Conservation (phyloP, 2,329 filamentous ascomycete genomes). For the Trichophyton mentagrophytes region DNA sequence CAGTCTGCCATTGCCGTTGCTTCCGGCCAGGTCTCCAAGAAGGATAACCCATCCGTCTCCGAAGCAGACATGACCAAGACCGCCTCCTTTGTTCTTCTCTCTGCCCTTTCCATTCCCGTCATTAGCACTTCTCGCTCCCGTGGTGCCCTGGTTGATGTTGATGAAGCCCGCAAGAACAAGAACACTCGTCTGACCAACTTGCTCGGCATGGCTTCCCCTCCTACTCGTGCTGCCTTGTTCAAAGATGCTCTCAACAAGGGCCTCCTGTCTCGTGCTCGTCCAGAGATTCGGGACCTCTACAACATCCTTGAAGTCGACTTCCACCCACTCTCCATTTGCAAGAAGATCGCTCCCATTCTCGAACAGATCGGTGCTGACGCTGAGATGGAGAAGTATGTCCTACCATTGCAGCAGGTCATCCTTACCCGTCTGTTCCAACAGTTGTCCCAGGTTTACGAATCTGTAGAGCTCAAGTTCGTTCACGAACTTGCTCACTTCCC, state of each 20-base stretch:
- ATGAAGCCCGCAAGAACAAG: constrained; percentile 97
- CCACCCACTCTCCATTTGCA: constrained; percentile 95
- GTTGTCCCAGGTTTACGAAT: constrained; percentile 96
- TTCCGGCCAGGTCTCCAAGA: constrained; percentile 76
- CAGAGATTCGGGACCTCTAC: constrained; percentile 94
- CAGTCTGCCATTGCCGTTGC: constrained; percentile 76
- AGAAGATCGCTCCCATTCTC: constrained; percentile 95
- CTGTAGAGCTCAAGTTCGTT: constrained; percentile 86
- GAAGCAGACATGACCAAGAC: constrained; percentile 88
- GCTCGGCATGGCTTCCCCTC: constrained; percentile 79
- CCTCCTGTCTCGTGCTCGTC: constrained; percentile 77
- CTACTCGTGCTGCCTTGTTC: constrained; percentile 82
- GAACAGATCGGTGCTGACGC: constrained; percentile 83
- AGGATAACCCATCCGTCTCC: constrained; percentile 79
- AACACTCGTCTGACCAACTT: constrained; percentile 94
- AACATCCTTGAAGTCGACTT: constrained; percentile 99
- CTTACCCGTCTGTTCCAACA: constrained; percentile 97
- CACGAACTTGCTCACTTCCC: constrained; percentile 91
- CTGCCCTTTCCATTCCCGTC: constrained; percentile 92
- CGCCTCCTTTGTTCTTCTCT: constrained; percentile 88
- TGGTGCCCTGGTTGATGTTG: constrained; percentile 89
- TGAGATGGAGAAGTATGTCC: constrained; percentile 95
- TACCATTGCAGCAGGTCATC: constrained; percentile 94
- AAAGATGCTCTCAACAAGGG: constrained; percentile 93
- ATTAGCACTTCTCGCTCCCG: constrained; percentile 96